Conservation (phyloP, 352 stramenopile species). For the Pythium sp. region DNA sequence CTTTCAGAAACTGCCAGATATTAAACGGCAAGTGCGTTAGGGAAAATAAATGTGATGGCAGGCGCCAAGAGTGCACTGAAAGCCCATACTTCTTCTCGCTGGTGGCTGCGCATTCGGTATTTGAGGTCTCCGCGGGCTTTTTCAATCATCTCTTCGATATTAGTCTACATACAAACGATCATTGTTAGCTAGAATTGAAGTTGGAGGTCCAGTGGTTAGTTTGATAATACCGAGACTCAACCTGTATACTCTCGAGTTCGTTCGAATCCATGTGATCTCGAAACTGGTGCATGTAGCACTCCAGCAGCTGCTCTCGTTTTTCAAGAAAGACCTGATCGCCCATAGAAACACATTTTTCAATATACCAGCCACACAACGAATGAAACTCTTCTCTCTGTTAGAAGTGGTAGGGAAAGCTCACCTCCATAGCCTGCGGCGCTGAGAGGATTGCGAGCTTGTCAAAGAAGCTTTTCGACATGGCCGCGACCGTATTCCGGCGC, state of each 20-base stretch:
- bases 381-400: neutral
- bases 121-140: conserved; percentile 25
- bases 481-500: conserved; percentile 22
- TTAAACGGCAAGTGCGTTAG: neutral
- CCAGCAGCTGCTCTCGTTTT: conserved; percentile 28
- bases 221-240: neutral
- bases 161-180: conserved; percentile 9
- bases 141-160: conserved; percentile 22
- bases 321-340: conserved; percentile 22
- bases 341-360: neutral
- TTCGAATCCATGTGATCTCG: conserved; percentile 6
- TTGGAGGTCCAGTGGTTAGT: neutral
- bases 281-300: conserved; percentile 30
- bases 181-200: neutral
- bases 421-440: conserved; percentile 30
- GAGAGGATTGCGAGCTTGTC: conserved; percentile 37
- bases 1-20: conserved; percentile 8
- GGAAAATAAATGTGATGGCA: neutral
- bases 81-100: conserved; percentile 24
- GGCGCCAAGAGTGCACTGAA: neutral
- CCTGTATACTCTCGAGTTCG: conserved; percentile 26
- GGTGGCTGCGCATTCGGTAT: conserved; percentile 15
- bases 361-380: neutral
- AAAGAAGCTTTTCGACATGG: conserved; percentile 42
- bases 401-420: neutral